These are phyloP conservation scores for Diplosphaera chodatii DNA, from an alignment of 139 green algal genomes.

Conservation along the genomic window DNA sequence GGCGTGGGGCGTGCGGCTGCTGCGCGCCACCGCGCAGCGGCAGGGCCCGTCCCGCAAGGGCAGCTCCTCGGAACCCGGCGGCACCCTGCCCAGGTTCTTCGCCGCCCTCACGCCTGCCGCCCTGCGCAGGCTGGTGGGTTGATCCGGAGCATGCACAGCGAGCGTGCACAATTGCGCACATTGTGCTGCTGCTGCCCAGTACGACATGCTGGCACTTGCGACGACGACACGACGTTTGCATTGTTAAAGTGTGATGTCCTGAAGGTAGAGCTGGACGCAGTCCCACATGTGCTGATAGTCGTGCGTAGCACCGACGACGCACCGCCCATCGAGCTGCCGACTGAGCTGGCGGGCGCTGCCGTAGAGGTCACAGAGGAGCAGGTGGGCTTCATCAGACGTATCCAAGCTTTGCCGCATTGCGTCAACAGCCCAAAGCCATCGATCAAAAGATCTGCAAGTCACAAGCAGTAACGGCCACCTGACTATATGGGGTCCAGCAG, in stretches of 20 bases:
- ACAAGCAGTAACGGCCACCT: too few relatives aligned
- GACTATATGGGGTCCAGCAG: too few relatives aligned
- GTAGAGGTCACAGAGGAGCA: constrained; percentile 23
- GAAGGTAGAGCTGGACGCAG: constrained; percentile 29
- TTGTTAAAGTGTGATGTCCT: too few relatives aligned
- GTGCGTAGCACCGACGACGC: constrained; percentile 14
- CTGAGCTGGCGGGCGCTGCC: constrained; percentile 17
- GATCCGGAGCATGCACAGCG: too few relatives aligned
- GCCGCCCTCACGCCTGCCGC: constrained; percentile 22
- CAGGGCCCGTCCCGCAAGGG: neutral
- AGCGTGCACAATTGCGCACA: too few relatives aligned
- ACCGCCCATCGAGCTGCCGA: constrained; percentile 13
- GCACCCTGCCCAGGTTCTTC: constrained; percentile 14
- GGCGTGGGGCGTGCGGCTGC: constrained; percentile 47
- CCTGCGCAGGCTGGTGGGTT: constrained; percentile 26
- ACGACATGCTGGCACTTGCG: too few relatives aligned
- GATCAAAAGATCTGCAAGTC: too few relatives aligned
- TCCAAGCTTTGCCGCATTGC: too few relatives aligned
- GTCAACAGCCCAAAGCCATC: too few relatives aligned
- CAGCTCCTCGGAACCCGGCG: neutral
- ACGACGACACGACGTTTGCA: too few relatives aligned
- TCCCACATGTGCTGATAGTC: constrained; percentile 29
- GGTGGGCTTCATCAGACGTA: too few relatives aligned
- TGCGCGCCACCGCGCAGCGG: constrained; percentile 15
- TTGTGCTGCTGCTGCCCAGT: too few relatives aligned